A percentile compares a stretch with the other conserved stretches of the same genome.
Evolutionary conservation across 805 yeast species (phyloP).

Genomic region (Lipomyces orientalis): DNA sequence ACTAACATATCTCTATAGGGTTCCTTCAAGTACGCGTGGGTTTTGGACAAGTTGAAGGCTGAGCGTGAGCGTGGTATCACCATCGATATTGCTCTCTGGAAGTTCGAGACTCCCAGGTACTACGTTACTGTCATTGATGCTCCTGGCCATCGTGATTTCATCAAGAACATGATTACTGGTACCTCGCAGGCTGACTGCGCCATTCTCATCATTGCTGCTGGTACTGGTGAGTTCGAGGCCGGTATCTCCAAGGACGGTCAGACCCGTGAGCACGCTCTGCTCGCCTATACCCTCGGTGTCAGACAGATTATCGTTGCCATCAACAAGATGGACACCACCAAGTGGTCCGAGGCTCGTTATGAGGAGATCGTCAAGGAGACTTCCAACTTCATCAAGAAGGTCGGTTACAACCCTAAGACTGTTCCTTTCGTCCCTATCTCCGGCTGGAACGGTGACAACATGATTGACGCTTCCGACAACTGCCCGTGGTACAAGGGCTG

Average conservation of each 20-base stretch:
- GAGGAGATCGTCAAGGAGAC: constrained; percentile 79
- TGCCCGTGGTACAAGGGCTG: constrained; percentile 90
- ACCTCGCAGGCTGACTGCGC: constrained; percentile 94
- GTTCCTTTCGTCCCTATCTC: constrained; percentile 89
- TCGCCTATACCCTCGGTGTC: constrained; percentile 89
- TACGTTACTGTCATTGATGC: constrained; percentile 92
- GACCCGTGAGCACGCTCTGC: constrained; percentile 92
- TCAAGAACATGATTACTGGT: constrained; percentile 96
- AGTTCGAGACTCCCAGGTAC: constrained; percentile 90
- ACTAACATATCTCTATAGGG: constrained; percentile 55
- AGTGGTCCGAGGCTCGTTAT: constrained; percentile 83
- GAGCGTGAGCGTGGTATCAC: constrained; percentile 98
- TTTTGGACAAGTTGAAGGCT: constrained; percentile 92
- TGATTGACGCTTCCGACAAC: constrained; percentile 82
- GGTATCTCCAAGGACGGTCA: constrained; percentile 95
- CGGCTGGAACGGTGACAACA: constrained; percentile 94
- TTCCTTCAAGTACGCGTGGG: constrained; percentile 98
- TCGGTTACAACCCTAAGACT: constrained; percentile 81
- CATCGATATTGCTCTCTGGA: constrained; percentile 90
- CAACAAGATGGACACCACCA: constrained; percentile 94
- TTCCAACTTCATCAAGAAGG: constrained; percentile 80
- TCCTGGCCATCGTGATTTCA: constrained; percentile 96
- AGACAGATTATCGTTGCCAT: constrained; percentile 85
- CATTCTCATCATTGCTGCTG: constrained; percentile 87
- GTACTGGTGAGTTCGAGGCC: constrained; percentile 94